A percentile compares a stretch with the other conserved stretches of the same genome.
These are phyloP conservation scores for Hanseniaspora clermontiae DNA, from an alignment of 805 yeast genomes.

Conservation along the genomic window DNA sequence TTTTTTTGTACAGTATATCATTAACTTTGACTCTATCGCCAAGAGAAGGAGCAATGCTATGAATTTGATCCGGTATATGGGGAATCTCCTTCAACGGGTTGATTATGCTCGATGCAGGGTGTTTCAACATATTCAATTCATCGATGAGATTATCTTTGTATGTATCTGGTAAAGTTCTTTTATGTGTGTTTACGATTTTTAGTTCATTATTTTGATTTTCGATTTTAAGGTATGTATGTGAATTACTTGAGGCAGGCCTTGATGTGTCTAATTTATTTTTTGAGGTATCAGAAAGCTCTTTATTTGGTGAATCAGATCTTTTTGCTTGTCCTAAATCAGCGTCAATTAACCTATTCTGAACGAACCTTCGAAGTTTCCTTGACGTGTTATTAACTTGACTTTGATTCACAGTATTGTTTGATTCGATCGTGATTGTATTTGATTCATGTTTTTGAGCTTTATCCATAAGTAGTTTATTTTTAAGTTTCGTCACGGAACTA, in stretches of 20 bases:
- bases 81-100: not conserved
- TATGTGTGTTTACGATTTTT: not conserved
- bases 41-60: slow-evolving; percentile 18
- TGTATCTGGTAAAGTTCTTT: not conserved
- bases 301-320: slow-evolving; percentile 12
- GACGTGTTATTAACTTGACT: slow-evolving; percentile 22
- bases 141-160: not conserved
- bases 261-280: not conserved
- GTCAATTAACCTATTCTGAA: slow-evolving; percentile 8
- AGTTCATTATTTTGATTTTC: slow-evolving; percentile 15
- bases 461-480: not conserved
- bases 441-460: not conserved
- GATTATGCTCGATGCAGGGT: slow-evolving; percentile 8
- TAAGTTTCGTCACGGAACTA: not conserved
- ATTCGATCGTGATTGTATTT: not conserved
- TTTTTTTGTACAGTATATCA: slow-evolving; percentile 51
- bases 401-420: slow-evolving; percentile 15
- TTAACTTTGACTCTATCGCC: slow-evolving; percentile 32
- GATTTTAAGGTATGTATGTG: not conserved
- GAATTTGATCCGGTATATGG: slow-evolving; percentile 13
- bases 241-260: not conserved
- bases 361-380: slow-evolving; percentile 15
- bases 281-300: slow-evolving; percentile 13
- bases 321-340: slow-evolving; percentile 9
- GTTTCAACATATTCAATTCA: slow-evolving; percentile 10